Conservation (phyloP, 163 green algal species). For the Coccomyxa subellipsoidea region DNA sequence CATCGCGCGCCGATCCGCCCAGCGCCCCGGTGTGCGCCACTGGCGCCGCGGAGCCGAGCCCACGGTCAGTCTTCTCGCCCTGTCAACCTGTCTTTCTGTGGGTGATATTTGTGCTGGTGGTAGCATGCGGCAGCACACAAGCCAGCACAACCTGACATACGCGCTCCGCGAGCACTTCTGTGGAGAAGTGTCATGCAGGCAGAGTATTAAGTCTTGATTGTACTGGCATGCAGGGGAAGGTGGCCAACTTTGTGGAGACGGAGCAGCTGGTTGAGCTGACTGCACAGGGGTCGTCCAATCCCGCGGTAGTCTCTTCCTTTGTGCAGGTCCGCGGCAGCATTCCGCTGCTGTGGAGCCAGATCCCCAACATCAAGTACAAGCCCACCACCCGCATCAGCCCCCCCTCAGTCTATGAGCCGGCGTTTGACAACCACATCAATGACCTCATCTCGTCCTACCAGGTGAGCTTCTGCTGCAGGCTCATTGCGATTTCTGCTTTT, state of each 20-base stretch:
- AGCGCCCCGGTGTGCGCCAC: slow-evolving; percentile 71
- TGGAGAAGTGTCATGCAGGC: too few species aligned
- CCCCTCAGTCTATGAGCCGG: slow-evolving; percentile 22
- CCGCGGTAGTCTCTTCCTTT: slow-evolving; percentile 49
- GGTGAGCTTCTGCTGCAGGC: slow-evolving; percentile 14
- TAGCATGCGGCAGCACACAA: not conserved
- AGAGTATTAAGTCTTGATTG: too few species aligned
- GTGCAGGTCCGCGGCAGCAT: slow-evolving; percentile 75
- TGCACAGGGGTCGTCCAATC: slow-evolving; percentile 10
- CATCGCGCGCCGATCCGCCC: slow-evolving; percentile 61
- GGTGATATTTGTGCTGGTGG: not conserved
- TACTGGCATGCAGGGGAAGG: slow-evolving; percentile 47
- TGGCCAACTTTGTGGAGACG: slow-evolving; percentile 91
- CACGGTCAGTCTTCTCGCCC: slow-evolving; percentile 23
- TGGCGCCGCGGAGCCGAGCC: slow-evolving; percentile 79
- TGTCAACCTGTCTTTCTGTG: too few species aligned
- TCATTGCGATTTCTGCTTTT: too few species aligned
- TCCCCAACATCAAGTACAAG: slow-evolving; percentile 94
- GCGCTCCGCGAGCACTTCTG: too few species aligned
- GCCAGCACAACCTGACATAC: not conserved
- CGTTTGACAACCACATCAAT: slow-evolving; percentile 61
- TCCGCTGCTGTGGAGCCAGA: slow-evolving; percentile 82
- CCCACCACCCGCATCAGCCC: slow-evolving; percentile 68
- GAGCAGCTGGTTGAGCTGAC: slow-evolving; percentile 77
- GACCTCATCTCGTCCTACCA: slow-evolving; percentile 63